Evolutionary conservation across 2,329 filamentous ascomycete species (phyloP).

Genomic region (Cordyceps sp.): DNA sequence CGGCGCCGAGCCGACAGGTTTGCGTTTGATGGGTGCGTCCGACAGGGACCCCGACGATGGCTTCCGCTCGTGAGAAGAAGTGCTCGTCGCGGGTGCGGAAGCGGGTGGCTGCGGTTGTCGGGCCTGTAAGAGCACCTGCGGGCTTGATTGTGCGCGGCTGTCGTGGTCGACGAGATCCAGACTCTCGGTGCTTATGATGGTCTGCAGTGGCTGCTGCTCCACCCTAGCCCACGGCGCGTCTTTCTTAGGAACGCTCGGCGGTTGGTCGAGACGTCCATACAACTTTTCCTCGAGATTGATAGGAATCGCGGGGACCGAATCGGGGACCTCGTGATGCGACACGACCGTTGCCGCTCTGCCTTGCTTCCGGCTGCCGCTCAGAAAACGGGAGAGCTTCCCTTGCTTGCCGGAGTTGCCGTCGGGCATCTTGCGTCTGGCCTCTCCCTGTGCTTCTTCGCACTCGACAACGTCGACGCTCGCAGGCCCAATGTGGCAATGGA

Average conservation of each 20-base stretch:
- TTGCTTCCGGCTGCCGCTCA: conserved; percentile 1
- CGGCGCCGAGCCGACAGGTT: background rate
- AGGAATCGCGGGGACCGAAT: conserved; percentile 18
- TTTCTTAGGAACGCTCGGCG: conserved; percentile 18
- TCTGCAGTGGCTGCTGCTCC: conserved; percentile 31
- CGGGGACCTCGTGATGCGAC: conserved; percentile 3
- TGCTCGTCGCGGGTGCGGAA: too few relatives aligned
- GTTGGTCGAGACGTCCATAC: conserved; percentile 15
- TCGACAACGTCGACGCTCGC: background rate
- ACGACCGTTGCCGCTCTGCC: conserved; percentile 1
- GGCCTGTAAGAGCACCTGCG: too few relatives aligned
- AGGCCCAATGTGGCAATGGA: background rate
- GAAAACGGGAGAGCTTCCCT: conserved; percentile 2
- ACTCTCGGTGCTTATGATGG: conserved; percentile 32
- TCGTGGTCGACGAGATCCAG: conserved; percentile 8
- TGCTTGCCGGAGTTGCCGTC: background rate
- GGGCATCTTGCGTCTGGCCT: background rate
- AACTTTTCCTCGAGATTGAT: conserved; percentile 17
- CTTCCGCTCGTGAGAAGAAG: too few relatives aligned
- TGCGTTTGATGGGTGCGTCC: conserved; percentile 3
- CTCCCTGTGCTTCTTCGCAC: background rate
- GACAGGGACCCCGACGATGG: too few relatives aligned
- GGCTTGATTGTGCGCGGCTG: too few relatives aligned
- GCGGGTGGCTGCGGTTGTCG: too few relatives aligned
- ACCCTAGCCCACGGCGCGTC: conserved; percentile 19